phyloP scores from a whole-genome alignment of 345 rosid genomes.

The Eucalyptus lansdowneana region DNA sequence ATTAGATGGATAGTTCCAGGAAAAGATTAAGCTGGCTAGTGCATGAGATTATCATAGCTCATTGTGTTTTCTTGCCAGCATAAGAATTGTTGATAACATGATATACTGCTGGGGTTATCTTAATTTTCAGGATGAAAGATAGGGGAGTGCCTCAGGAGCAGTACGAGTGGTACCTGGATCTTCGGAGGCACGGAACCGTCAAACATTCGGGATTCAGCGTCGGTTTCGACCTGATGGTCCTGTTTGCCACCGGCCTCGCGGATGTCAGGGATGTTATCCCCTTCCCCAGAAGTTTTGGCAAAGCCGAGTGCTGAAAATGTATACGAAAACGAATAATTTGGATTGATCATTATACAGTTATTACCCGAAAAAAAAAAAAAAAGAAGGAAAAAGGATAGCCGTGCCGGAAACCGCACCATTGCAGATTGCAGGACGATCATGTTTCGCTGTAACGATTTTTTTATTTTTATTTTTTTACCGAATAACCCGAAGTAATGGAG shows the following conservation, averaged over 20 bases:
- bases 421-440: background rate
- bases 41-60: background rate
- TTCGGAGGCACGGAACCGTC: constrained; percentile 72
- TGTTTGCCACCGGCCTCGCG: constrained; percentile 49
- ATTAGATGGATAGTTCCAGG: background rate
- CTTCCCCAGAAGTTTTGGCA: constrained; percentile 56
- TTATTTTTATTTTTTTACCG: background rate
- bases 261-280: constrained; percentile 79
- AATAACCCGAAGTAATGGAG: background rate
- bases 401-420: background rate
- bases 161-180: constrained; percentile 78
- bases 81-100: background rate
- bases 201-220: constrained; percentile 69
- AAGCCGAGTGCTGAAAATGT: constrained; percentile 23
- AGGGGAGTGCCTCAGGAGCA: constrained; percentile 31
- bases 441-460: background rate
- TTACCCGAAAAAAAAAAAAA: too few species aligned
- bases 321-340: background rate
- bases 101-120: background rate
- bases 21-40: background rate
- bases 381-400: background rate
- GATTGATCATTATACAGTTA: background rate
- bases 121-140: constrained; percentile 38
- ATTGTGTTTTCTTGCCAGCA: background rate
- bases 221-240: constrained; percentile 61